Conservation (phyloP, 345 rosid species). For the Salix purpurea region DNA sequence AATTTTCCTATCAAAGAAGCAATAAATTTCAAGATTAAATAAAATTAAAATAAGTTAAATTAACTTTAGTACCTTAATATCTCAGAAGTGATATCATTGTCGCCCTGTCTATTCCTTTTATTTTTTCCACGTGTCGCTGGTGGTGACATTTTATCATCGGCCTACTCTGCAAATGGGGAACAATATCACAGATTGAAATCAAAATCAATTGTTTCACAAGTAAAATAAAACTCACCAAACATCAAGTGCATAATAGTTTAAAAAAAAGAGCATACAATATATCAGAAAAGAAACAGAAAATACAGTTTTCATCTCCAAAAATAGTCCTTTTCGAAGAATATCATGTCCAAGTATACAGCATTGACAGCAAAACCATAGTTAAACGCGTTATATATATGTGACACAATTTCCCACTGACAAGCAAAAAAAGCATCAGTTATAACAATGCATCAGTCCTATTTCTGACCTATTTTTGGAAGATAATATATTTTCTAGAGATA, state of each 20-base stretch:
- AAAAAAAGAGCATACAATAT: background rate
- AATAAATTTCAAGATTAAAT: background rate
- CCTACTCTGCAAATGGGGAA: constrained; percentile 22
- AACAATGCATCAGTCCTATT: background rate
- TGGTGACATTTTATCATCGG: constrained; percentile 54
- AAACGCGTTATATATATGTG: background rate
- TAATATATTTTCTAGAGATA: background rate
- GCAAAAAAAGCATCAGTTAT: background rate
- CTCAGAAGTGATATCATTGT: constrained; percentile 47
- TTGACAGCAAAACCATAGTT: too few relatives aligned
- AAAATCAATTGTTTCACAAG: background rate
- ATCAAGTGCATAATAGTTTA: background rate
- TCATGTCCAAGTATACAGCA: background rate
- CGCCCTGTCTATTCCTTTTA: constrained; percentile 51
- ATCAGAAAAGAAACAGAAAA: background rate
- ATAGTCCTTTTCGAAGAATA: background rate
- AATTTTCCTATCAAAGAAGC: constrained; percentile 53
- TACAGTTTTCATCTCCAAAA: background rate
- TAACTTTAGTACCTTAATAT: constrained; percentile 39
- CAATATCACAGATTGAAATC: background rate
- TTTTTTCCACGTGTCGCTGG: constrained; percentile 68
- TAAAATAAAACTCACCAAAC: background rate
- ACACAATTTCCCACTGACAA: background rate
- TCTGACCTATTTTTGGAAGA: background rate
- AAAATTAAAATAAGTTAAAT: too few relatives aligned